Base-by-base conservation (phyloP, 2,329 filamentous ascomycete species). In the Colletotrichum lupini region DNA sequence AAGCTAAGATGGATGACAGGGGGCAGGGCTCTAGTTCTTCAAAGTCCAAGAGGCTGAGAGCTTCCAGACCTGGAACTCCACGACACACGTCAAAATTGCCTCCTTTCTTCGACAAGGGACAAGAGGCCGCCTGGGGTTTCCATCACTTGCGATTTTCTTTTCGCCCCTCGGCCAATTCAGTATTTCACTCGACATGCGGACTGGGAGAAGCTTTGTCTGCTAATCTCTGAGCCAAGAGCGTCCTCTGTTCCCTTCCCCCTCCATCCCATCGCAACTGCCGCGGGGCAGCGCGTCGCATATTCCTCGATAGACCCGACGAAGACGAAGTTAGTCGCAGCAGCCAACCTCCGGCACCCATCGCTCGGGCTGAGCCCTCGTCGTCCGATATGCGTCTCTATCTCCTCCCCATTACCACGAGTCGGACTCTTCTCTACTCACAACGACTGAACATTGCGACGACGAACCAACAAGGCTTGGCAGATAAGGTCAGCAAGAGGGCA, bases 341-440 rank as follows among this genome's bases (percentile, higher is more conserved):
- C 30, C 56, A 35, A 24, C 2, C 57, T 19, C 46, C 32, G 28
- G 22, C n/a, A 26, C 52, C 35, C n/a, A 19, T 22, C 37, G 11
- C 57, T 42, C 19, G 53, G 30, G 3, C 53, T 19, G 59, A 64
- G 46, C 49, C 49, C 49, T 64, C 49, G 71, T 35, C 52, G 26
- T 30, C 62, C 53, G 52, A 30, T 74, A 98, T 99, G 97, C 94
- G 95, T 82, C 89, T 99, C 83, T 98, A 95, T 85, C 92, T 99
- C 76, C 90, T 99, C 70, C 97, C 97, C 75, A 93, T 99, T 78
- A 97, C 96, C 73, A 97, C 95, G 76, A 91, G 94, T 80, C 93
- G 95, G 79, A 95, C 95, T 64, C 91, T 99, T 75, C 91, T 99
- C 79, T 98, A 98, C 87, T 97, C 94, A 83, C 94, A 98, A 80